Base-by-base conservation (phyloP, 805 yeast genomes). In the Cyberlindnera maritima region DNA sequence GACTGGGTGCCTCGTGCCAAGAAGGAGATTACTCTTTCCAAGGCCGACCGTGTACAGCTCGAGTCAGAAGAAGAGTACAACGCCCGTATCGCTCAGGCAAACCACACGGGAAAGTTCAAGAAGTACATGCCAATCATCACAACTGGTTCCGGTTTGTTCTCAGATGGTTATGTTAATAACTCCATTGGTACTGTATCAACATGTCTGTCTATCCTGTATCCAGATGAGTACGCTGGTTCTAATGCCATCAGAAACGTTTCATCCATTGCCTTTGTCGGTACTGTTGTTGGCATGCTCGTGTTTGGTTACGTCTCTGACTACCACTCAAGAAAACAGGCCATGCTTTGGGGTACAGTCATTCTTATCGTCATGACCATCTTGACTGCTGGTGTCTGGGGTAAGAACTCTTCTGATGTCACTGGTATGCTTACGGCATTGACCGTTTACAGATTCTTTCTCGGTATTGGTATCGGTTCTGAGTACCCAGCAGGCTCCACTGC, bases 401-500 rank as follows among this genome's bases (percentile, higher is more conserved):
- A 49, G 36, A 52, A 53, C 46, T n/a, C 25, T 2, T 8, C 17
- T 25, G 60, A 56, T 39, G 77, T 88, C 3, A 72, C 77, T 41
- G 96, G 97, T 34, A 76, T 91, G 72, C 79, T 92, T 52, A 83
- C 89, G 14, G 92, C 94, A 18, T 68, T 91, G 45, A 88, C 96
- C 9, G 85, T 83, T 10, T 88, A 85, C 65, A 78, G 98, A 66
- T 88, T 88, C 66, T 83, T 91, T 67, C 70, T 91, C 43, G 98
- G 98, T 68, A 72, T 88, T 54, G 95, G 91, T 59, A 87, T 92
- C 57, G 98, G 98, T 58, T 91, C 95, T 41, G 98, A 91, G 68
- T 91, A 91, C 63, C 96, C 97, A 39, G 85, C 95, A 13, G 91
- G 96, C 38, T 85, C 96, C 9, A 92, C 91, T 17, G 95, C 96